Evolutionary conservation across 345 rosid species (phyloP), one percentile per base, ranked within the genome.

Genomic region (Atalantia buxifolia): DNA sequence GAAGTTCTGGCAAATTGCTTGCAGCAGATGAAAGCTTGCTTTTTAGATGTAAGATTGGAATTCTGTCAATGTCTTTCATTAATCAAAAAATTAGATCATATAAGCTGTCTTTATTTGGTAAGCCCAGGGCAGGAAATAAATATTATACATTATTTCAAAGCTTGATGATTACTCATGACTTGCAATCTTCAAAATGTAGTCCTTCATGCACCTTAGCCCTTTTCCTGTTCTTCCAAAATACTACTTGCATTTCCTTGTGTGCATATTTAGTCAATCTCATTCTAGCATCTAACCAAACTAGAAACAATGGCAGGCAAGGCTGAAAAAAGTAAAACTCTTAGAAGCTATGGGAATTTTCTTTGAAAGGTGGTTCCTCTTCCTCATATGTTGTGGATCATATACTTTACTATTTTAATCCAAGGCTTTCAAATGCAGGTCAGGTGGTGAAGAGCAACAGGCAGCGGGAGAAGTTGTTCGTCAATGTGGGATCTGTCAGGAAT

Each of bases 1-100:
- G 97, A 92, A 77, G 97, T 95, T 87, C 85, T 95, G 82, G 88
- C 87, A 69, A 84, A 89, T 78, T 93, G 92, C 91, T 87, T 95
- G 88, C 94, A 92, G 87, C 97, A 93, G 87, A 95, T 95, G 99
- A 95, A 93, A 87, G 94, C 91, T 71, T 95, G 99, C 83, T 92
- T 95, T 88, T 76, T 95, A 77, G 99, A 95, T 90, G 99, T 95
- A 85, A 81, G 98, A 85, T 69, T 65, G 21, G 24, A 18, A 65
- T 27, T 31, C 7, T 65, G 21, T 31, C 33, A 16, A 63, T 33
- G 21, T 65, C 33, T 31, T 22, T 65, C 24, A 14, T 65, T 65
- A 33, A 6, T 22, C 0, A 2, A 7, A n/a, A 31, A 6, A 18
- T 65, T 65, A 30, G 35, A 30, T 65, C 40, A 31, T 65, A 65